Base-by-base conservation (phyloP, 768 basidiomycete species). In the Psilocybe tampanensis region DNA sequence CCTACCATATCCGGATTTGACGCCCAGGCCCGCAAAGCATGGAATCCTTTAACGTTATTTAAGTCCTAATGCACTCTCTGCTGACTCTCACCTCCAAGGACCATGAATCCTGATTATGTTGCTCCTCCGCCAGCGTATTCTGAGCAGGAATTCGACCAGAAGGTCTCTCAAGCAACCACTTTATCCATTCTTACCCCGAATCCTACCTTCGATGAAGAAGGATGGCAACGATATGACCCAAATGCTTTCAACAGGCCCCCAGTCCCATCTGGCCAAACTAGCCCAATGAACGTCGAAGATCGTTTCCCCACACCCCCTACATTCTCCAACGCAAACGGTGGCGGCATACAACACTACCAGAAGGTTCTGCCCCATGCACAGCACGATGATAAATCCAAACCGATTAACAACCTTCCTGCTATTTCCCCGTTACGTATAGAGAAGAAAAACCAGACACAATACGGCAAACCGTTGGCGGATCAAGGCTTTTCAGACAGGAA, bases 131-230 rank as follows among this genome's bases (percentile, higher is more conserved):
- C 79, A 22, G 74, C 79, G 6, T 80, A 80, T 62, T 72, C 72
- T 47, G 78, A 79, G 51, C 75, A 77, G 61, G 78, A 79, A 59
- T 82, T 80, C 45, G 84, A 88, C 66, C 79, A 73, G 47, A 88
- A 86, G 69, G 71, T 80, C 41, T 65, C 76, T 2, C 69, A 71
- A 47, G 78, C 77, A 9, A 55, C 80, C 18, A 64, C 77, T 26
- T 62, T 72, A 47, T 85, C 82, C 22, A 58, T 75, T n/a, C 48
- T 56, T 18, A 64, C 68, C 18, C 60, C 71, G 8, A 68, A 71
- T 45, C 63, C 65, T 29, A 36, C 58, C 8, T 55, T 47, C 13
- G 73, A 73, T 26, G 74, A 76, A 44, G 77, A 78, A 17, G 76
- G 74, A 60, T 83, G 80, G 77, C 78, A 83, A 64, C 69, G 69